phyloP scores from a whole-genome alignment of 148 eudicot species.

The Cornus controversa region DNA sequence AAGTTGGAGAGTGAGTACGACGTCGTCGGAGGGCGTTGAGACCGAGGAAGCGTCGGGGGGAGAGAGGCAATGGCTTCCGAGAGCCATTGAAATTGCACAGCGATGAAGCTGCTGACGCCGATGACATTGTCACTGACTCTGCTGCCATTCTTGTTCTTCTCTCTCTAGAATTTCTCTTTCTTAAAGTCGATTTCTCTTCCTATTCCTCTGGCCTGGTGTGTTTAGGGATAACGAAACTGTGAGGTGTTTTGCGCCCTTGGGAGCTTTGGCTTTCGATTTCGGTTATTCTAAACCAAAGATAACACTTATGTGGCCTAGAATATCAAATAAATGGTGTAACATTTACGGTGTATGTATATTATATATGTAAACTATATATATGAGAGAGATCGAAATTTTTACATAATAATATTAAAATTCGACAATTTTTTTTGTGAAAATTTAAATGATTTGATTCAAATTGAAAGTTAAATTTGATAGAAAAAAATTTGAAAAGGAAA shows the following conservation, averaged over 20 bases:
- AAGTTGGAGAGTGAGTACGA: conserved; percentile 10
- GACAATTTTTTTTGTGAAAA: no score
- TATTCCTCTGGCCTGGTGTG: not conserved
- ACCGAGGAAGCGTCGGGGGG: conserved; percentile 33
- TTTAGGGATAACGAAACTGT: not conserved
- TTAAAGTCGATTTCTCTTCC: not conserved
- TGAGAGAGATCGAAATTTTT: no score
- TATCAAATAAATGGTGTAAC: no score
- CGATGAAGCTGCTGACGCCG: conserved; percentile 30
- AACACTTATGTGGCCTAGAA: not conserved
- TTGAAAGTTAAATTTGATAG: no score
- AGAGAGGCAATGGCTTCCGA: conserved; percentile 28
- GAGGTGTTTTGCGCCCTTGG: not conserved
- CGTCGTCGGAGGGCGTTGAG: conserved; percentile 18
- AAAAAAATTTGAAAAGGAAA: no score
- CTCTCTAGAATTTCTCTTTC: not conserved
- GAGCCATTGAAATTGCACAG: conserved; percentile 53
- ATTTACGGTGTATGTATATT: no score
- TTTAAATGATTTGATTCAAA: no score
- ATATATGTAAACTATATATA: no score
- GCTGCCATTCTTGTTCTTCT: conserved; percentile 32
- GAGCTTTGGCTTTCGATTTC: not conserved
- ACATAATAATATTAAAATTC: no score
- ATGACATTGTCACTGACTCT: conserved; percentile 28
- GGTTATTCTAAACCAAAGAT: not conserved